These are phyloP conservation scores for Dentipellis fragilis DNA, from an alignment of 768 basidiomycete species.

Conservation along the genomic window DNA sequence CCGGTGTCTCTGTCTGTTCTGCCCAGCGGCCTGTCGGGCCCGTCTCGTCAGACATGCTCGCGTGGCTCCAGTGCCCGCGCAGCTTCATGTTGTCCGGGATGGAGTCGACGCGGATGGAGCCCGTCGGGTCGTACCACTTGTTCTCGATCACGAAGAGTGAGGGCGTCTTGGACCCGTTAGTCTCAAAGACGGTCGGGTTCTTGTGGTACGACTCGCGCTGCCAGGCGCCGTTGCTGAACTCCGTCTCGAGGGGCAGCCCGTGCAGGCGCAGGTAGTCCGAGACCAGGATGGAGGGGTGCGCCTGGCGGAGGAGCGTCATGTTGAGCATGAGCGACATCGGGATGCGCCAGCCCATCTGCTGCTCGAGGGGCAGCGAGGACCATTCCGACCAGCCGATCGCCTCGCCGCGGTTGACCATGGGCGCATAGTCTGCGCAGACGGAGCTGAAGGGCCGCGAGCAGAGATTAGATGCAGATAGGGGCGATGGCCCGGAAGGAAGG, in stretches of 20 bases:
- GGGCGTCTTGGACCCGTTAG: slow-evolving; percentile 12
- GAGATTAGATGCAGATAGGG: not conserved
- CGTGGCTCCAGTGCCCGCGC: slow-evolving; percentile 22
- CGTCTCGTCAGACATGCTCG: slow-evolving; percentile 9
- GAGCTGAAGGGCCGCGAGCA: slow-evolving; percentile 11
- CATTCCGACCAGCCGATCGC: slow-evolving; percentile 32
- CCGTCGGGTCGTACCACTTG: slow-evolving; percentile 28
- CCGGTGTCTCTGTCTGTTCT: not conserved
- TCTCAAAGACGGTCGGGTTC: slow-evolving; percentile 19
- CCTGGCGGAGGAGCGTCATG: slow-evolving; percentile 27
- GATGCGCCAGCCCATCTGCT: slow-evolving; percentile 27
- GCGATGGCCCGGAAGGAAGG: too few relatives aligned
- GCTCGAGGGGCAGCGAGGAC: slow-evolving; percentile 26
- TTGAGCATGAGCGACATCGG: slow-evolving; percentile 32
- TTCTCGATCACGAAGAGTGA: slow-evolving; percentile 28
- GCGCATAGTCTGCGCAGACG: slow-evolving; percentile 30
- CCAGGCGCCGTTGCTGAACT: slow-evolving; percentile 31
- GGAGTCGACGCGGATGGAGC: slow-evolving; percentile 28
- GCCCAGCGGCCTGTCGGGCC: slow-evolving; percentile 10
- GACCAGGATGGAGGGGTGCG: slow-evolving; percentile 29
- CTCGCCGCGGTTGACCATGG: slow-evolving; percentile 36
- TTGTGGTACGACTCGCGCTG: slow-evolving; percentile 24
- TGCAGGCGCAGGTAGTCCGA: slow-evolving; percentile 35
- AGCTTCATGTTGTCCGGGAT: slow-evolving; percentile 22
- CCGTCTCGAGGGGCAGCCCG: slow-evolving; percentile 22